These are phyloP conservation scores for Podaxis rugospora DNA, from an alignment of 768 basidiomycete species.

Conservation along the genomic window DNA sequence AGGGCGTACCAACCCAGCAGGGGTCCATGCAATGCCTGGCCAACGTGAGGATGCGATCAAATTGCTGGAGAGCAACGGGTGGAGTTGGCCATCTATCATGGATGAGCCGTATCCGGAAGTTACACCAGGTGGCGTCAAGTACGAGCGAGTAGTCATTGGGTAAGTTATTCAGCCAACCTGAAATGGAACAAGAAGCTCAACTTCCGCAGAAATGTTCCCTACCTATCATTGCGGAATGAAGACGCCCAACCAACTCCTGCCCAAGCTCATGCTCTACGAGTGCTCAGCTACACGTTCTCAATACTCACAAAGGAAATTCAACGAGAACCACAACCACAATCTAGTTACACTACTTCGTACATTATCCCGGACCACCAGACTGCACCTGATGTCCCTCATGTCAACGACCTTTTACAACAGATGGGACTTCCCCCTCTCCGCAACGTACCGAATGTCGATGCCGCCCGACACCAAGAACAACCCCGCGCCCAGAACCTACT, in stretches of 20 bases:
- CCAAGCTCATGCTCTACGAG: conserved; percentile 61
- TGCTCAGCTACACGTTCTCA: conserved; percentile 56
- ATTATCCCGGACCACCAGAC: conserved; percentile 23
- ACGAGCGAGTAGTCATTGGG: conserved; percentile 36
- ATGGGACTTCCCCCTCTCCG: conserved; percentile 56
- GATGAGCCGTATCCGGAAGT: conserved; percentile 42
- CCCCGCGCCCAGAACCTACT: conserved; percentile 34
- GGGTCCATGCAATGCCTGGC: conserved; percentile 9
- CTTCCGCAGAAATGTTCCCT: conserved; percentile 41
- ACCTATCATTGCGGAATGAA: conserved; percentile 46
- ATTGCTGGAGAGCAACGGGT: conserved; percentile 35
- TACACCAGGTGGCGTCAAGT: conserved; percentile 35
- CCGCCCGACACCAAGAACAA: conserved; percentile 21
- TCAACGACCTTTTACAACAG: conserved; percentile 61
- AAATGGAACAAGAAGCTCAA: conserved; percentile 5
- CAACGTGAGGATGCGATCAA: conserved; percentile 26
- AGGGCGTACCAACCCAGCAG: conserved; percentile 15
- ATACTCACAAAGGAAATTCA: conserved; percentile 33
- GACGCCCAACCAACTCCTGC: conserved; percentile 46
- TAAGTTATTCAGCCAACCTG: conserved; percentile 22
- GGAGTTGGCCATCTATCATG: conserved; percentile 45
- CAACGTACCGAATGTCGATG: conserved; percentile 29
- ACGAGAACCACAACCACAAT: conserved; percentile 3
- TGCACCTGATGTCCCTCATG: conserved; percentile 39
- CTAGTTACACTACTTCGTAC: conserved; percentile 17